These are phyloP conservation scores for Lithospermum erythrorhizon DNA, from an alignment of 257 asterid species.

Conservation along the genomic window DNA sequence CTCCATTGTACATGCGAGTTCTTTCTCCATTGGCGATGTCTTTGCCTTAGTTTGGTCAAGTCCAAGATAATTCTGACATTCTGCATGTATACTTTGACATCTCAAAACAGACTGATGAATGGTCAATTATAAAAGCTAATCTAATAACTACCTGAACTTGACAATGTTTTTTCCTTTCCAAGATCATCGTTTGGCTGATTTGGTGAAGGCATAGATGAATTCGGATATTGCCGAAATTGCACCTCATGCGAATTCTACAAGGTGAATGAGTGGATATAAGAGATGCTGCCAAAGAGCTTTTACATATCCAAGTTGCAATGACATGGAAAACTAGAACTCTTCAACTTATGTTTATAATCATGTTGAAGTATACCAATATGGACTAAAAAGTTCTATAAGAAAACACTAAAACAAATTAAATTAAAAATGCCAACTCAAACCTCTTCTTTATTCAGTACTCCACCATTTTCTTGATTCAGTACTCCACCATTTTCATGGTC, in stretches of 20 bases:
- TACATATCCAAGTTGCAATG: neutral
- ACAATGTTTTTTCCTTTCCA: neutral
- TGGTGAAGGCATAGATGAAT: constrained; percentile 10
- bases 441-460: constrained; percentile 34
- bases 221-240: constrained; percentile 15
- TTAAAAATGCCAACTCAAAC: constrained; percentile 17
- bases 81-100: constrained; percentile 25
- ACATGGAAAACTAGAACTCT: neutral
- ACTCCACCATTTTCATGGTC: constrained; percentile 28
- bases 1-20: constrained; percentile 22
- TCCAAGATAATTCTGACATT: constrained; percentile 24
- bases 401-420: neutral
- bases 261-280: neutral
- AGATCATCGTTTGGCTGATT: constrained; percentile 9
- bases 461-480: constrained; percentile 28
- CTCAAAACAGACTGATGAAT: constrained; percentile 9
- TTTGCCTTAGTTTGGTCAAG: constrained; percentile 24
- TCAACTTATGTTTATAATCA: neutral
- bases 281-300: constrained; percentile 1
- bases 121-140: constrained; percentile 9
- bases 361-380: neutral
- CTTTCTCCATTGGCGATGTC: constrained; percentile 21
- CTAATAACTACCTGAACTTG: constrained; percentile 5
- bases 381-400: neutral
- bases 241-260: constrained; percentile 19